Evolutionary conservation across 768 basidiomycete genomes (phyloP).

Genomic region (Rhodotorula kratochvilovae): DNA sequence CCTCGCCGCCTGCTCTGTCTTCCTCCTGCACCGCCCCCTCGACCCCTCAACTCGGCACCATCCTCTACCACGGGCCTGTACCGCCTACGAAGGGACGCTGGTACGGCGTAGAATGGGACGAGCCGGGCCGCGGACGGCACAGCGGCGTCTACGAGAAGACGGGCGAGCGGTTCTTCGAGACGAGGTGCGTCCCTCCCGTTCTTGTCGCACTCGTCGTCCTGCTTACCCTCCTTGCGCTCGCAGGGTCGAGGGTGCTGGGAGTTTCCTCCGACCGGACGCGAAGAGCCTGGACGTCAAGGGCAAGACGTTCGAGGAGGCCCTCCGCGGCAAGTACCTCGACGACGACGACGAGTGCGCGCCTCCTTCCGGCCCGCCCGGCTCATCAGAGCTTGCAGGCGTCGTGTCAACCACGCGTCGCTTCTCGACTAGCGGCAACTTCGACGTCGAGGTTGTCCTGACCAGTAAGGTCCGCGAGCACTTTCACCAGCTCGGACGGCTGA

Average conservation of each 20-base stretch:
- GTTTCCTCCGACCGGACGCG: slow-evolving; percentile 71
- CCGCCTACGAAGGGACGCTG: slow-evolving; percentile 64
- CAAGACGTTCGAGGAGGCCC: slow-evolving; percentile 66
- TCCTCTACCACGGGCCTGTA: slow-evolving; percentile 66
- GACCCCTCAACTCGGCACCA: slow-evolving; percentile 56
- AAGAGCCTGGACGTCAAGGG: slow-evolving; percentile 49
- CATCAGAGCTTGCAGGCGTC: slow-evolving; percentile 50
- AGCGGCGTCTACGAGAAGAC: slow-evolving; percentile 65
- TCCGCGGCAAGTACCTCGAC: slow-evolving; percentile 74
- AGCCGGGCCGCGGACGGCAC: slow-evolving; percentile 76
- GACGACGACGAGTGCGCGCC: slow-evolving; percentile 2
- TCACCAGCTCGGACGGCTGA: slow-evolving; percentile 61
- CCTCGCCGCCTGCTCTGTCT: not conserved
- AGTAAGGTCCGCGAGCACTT: slow-evolving; percentile 72
- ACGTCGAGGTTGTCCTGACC: slow-evolving; percentile 78
- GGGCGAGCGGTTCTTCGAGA: slow-evolving; percentile 69
- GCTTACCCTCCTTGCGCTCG: not conserved
- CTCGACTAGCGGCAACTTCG: slow-evolving; percentile 73
- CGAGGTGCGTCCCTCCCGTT: slow-evolving; percentile 56
- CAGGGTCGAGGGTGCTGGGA: slow-evolving; percentile 57
- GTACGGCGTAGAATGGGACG: slow-evolving; percentile 99
- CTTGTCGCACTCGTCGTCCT: slow-evolving; percentile 2
- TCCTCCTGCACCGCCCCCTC: not conserved
- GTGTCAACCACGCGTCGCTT: slow-evolving; percentile 66
- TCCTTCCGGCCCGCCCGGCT: slow-evolving; percentile 45